Evolutionary conservation across 768 basidiomycete genomes (phyloP), one percentile per base, ranked within the genome.

Genomic region (Terana coerulea): DNA sequence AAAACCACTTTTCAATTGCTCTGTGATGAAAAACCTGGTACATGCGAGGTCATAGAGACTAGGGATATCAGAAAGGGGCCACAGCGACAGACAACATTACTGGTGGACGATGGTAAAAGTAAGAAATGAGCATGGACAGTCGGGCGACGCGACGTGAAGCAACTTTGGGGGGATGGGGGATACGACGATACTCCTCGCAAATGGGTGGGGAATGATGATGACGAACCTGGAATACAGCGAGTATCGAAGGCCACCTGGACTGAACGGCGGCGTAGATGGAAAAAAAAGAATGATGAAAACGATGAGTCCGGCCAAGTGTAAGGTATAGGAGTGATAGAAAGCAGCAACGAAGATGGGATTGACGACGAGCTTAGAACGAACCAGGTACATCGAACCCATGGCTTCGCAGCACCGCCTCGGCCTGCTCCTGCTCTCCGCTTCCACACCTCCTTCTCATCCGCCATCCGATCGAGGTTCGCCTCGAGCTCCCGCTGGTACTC

Each of bases 401-500:
- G 53, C 75, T 76, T 36, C 71, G 70, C 15, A 88, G 74, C 44
- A 86, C 64, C 19, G 79, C 77, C 60, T 77, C 73, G 14, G 34
- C 34, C 34, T 35, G 67, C 68, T 51, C 69, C 51, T 49, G 84
- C 79, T 47, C 79, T 75, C 33, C 74, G 74, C 64, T 74, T 80
- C 85, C 83, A 87, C 59, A 75, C 64, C 65, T 86, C 83, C 58
- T 74, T 72, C 64, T 89, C 85, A 52, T 64, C 66, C 48, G 75
- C 78, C 60, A 83, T 69, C 26, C 61, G 69, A 52, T 80, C 77
- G 42, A 83, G 68, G 6, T 60, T 70, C 19, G 78, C 72, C 69
- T 91, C 84, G 43, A 94, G 71, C 50, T 79, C 75, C 48, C 79
- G 74, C 58, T 85, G 77, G 56, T 91, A 80, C 62, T 80, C 77